phyloP scores from a whole-genome alignment of 1,139 yeast species.

The Yamadazyma membranifaciens region DNA sequence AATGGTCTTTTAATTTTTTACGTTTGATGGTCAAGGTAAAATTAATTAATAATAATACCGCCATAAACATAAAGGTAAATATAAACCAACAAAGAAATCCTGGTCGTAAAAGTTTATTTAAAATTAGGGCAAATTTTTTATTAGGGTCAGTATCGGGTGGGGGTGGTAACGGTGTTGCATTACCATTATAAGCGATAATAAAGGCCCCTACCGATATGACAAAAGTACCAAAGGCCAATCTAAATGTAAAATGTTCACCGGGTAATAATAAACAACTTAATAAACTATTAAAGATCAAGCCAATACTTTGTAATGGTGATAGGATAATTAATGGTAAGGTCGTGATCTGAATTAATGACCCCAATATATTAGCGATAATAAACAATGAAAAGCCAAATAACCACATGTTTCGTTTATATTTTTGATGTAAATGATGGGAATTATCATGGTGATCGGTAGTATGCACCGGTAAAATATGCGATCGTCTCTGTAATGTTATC shows the following conservation, averaged over 20 bases:
- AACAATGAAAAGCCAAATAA: constrained; percentile 70
- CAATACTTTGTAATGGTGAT: constrained; percentile 84
- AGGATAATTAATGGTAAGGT: constrained; percentile 78
- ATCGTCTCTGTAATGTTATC: constrained; percentile 76
- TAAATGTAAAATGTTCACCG: constrained; percentile 62
- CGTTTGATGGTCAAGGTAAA: constrained; percentile 15
- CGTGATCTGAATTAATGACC: constrained; percentile 80
- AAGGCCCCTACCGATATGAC: constrained; percentile 75
- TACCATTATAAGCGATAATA: constrained; percentile 75
- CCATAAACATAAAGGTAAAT: constrained; percentile 31
- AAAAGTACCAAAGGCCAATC: constrained; percentile 62
- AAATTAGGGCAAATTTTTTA: constrained; percentile 26
- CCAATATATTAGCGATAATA: constrained; percentile 71
- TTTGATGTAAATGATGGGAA: constrained; percentile 27
- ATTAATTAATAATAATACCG: constrained; percentile 24
- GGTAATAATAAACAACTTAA: constrained; percentile 68
- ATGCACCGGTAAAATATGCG: constrained; percentile 50
- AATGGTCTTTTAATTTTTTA: constrained; percentile 13
- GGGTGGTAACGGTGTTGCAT: constrained; percentile 21
- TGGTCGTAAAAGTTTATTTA: constrained; percentile 25
- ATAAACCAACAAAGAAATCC: constrained; percentile 40
- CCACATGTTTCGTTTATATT: constrained; percentile 67
- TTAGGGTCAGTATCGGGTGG: constrained; percentile 19
- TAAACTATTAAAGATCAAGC: constrained; percentile 76
- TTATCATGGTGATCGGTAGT: constrained; percentile 5